Conservation (phyloP, 2,329 filamentous ascomycete species). For the Simplicillium sp. region DNA sequence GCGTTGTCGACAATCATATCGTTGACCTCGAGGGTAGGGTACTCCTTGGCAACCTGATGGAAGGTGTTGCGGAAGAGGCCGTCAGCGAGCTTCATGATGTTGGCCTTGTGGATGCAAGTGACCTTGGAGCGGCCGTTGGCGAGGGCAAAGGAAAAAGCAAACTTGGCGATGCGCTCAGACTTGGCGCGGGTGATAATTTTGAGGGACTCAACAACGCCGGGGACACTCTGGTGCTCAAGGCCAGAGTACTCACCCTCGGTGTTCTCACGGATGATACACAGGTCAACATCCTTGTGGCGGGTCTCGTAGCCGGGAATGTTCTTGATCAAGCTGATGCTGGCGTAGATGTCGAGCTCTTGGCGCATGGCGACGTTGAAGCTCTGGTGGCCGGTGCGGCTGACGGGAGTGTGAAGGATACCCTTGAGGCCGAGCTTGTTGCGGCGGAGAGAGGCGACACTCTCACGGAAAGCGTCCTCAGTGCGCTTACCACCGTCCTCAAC, state of each 20-base stretch:
- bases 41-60: slow-evolving; percentile 87
- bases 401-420: slow-evolving; percentile 96
- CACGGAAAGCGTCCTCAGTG: slow-evolving; percentile 89
- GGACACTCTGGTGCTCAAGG: slow-evolving; percentile 95
- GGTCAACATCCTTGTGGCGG: slow-evolving; percentile 91
- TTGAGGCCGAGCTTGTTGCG: slow-evolving; percentile 99
- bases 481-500: slow-evolving; percentile 77
- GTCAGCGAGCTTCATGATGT: slow-evolving; percentile 99
- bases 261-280: slow-evolving; percentile 99
- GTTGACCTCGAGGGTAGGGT: slow-evolving; percentile 89
- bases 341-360: slow-evolving; percentile 99
- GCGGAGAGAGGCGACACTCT: slow-evolving; percentile 89
- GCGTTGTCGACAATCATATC: slow-evolving; percentile 99
- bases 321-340: slow-evolving; percentile 95
- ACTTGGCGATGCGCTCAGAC: slow-evolving; percentile 98
- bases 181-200: slow-evolving; percentile 99
- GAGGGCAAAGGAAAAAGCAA: slow-evolving; percentile 94
- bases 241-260: slow-evolving; percentile 99
- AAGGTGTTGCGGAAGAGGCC: slow-evolving; percentile 98
- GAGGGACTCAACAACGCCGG: slow-evolving; percentile 94
- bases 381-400: slow-evolving; percentile 94
- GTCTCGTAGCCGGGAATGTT: slow-evolving; percentile 99
- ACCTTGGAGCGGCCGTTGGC: slow-evolving; percentile 99
- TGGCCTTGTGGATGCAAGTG: slow-evolving; percentile 99
- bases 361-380: slow-evolving; percentile 99